A percentile compares a stretch with the other conserved stretches of the same genome.
These are phyloP conservation scores for Neopestalotiopsis rosae DNA, from an alignment of 2,329 filamentous ascomycete species.

Conservation along the genomic window DNA sequence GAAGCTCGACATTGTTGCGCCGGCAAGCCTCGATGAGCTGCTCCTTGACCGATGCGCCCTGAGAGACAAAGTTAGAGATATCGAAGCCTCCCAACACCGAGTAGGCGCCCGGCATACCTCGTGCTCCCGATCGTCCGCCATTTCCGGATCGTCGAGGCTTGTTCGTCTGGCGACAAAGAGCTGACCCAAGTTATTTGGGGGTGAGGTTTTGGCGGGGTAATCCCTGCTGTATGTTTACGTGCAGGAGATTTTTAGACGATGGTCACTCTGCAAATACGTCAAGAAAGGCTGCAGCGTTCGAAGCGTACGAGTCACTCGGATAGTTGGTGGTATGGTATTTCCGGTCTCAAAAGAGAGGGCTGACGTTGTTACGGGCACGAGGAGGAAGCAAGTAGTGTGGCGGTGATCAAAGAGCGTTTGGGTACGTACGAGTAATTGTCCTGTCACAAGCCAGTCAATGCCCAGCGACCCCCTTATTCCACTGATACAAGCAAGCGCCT, in stretches of 20 bases:
- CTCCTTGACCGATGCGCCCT: constrained; percentile 43
- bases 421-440: not conserved
- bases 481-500: not conserved
- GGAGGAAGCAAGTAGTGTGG: not conserved
- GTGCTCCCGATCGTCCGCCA: constrained; percentile 39
- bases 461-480: not conserved
- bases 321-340: not conserved
- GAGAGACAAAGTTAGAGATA: not conserved
- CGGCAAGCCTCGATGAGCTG: constrained; percentile 91
- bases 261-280: not conserved
- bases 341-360: not conserved
- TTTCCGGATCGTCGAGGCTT: constrained; percentile 17
- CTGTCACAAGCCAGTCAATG: not conserved
- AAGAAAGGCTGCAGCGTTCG: not conserved
- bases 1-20: constrained; percentile 87
- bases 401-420: not conserved
- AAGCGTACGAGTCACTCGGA: not conserved
- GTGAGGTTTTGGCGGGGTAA: not conserved
- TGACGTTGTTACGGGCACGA: constrained; percentile 1
- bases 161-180: not conserved
- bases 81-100: not conserved
- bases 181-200: not conserved
- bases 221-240: not conserved
- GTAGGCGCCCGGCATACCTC: constrained; percentile 30
- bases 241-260: not conserved